Evolutionary conservation across 1,139 yeast species (phyloP).

Genomic region (Candida buenavistaensis): DNA sequence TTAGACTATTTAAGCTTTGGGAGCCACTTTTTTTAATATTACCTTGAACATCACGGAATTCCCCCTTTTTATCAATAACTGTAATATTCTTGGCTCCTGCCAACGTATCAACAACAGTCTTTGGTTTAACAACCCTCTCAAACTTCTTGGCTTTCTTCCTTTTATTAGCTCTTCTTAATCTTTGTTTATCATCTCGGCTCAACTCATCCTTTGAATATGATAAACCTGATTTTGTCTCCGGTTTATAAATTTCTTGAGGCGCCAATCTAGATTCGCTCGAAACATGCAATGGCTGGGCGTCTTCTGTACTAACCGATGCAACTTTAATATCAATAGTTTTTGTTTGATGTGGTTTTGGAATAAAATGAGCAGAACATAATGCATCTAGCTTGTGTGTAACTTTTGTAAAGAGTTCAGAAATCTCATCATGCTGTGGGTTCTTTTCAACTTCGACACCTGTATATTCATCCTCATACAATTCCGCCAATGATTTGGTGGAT

Average conservation of each 20-base stretch:
- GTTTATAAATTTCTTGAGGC: slow-evolving; percentile 92
- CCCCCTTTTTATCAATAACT: slow-evolving; percentile 76
- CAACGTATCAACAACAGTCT: slow-evolving; percentile 72
- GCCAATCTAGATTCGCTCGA: slow-evolving; percentile 79
- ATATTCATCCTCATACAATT: slow-evolving; percentile 85
- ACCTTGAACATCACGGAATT: slow-evolving; percentile 72
- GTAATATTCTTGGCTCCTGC: slow-evolving; percentile 76
- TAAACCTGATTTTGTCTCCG: slow-evolving; percentile 67
- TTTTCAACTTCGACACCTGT: slow-evolving; percentile 44
- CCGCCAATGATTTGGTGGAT: slow-evolving; percentile 86
- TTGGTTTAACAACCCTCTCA: too few species aligned
- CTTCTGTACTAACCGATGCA: slow-evolving; percentile 88
- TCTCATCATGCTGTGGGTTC: slow-evolving; percentile 59
- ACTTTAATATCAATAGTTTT: slow-evolving; percentile 80
- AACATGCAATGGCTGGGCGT: slow-evolving; percentile 89
- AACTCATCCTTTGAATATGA: slow-evolving; percentile 83
- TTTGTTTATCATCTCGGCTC: slow-evolving; percentile 81
- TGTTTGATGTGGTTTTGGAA: slow-evolving; percentile 82
- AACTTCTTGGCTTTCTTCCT: slow-evolving; percentile 68
- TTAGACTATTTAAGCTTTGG: slow-evolving; percentile 24
- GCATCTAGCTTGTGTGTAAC: slow-evolving; percentile 80
- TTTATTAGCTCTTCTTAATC: slow-evolving; percentile 84
- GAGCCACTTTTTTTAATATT: slow-evolving; percentile 46
- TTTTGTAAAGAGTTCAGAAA: slow-evolving; percentile 60
- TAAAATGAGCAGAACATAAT: slow-evolving; percentile 86